phyloP scores from a whole-genome alignment of 164 flowering plant genomes.

The Echeveria elegans region DNA sequence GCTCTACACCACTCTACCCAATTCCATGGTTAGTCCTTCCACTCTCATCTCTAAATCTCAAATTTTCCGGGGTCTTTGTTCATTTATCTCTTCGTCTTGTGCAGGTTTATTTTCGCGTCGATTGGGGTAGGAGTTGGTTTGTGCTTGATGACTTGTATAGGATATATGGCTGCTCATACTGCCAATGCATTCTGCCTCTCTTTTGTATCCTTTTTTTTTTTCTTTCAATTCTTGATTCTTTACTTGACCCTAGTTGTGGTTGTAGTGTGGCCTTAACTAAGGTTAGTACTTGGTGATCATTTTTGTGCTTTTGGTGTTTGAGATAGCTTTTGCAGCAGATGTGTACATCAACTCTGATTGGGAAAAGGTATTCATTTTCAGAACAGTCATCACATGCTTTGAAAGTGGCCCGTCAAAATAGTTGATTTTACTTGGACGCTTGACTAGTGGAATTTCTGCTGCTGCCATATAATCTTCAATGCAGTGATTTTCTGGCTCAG shows the following conservation, averaged over 20 bases:
- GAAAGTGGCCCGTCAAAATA: too few species aligned
- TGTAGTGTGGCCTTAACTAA: slow-evolving; percentile 8
- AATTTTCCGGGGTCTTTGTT: too few species aligned
- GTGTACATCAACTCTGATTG: slow-evolving; percentile 25
- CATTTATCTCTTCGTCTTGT: background rate
- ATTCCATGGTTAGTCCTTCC: slow-evolving; percentile 31
- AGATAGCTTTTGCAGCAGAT: slow-evolving; percentile 20
- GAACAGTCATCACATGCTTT: too few species aligned
- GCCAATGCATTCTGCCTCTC: slow-evolving; percentile 27
- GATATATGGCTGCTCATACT: slow-evolving; percentile 28
- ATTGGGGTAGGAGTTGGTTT: slow-evolving; percentile 21
- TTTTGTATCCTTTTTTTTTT: slow-evolving; percentile 28
- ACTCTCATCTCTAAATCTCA: background rate
- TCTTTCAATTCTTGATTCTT: too few species aligned
- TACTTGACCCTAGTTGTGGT: background rate
- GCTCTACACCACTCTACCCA: background rate
- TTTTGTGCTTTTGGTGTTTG: slow-evolving; percentile 19
- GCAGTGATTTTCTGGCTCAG: slow-evolving; percentile 9
- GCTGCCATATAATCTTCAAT: background rate
- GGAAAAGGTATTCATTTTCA: slow-evolving; percentile 25
- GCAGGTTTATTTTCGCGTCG: slow-evolving; percentile 31
- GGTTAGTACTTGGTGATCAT: slow-evolving; percentile 19
- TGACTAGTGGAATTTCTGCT: too few species aligned
- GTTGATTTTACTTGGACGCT: too few species aligned
- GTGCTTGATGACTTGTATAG: slow-evolving; percentile 23